Conservation (phyloP, 495 filamentous ascomycete genomes). For the Xeromyces bisporus region DNA sequence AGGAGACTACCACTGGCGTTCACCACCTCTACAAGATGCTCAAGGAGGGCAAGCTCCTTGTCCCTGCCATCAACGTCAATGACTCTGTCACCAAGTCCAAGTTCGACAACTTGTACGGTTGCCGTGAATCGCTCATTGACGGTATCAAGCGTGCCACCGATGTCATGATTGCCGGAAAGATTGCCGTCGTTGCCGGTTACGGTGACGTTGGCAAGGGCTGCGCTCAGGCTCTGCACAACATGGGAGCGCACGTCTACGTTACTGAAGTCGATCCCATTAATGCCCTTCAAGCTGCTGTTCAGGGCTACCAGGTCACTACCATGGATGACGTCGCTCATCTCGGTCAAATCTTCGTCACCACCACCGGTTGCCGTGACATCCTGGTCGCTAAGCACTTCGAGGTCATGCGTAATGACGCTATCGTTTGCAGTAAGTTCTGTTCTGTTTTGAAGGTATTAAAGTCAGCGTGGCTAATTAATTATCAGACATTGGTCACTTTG, state of each 20-base stretch:
- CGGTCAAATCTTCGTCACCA: conserved; percentile 98
- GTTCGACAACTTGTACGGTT: conserved; percentile 99
- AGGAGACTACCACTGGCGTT: conserved; percentile 99
- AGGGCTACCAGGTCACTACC: conserved; percentile 88
- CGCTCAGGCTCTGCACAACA: conserved; percentile 81
- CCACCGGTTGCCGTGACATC: conserved; percentile 97
- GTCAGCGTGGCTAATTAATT: not conserved
- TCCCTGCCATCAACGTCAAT: conserved; percentile 98
- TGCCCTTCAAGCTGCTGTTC: conserved; percentile 94
- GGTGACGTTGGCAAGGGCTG: conserved; percentile 99
- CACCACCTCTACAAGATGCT: conserved; percentile 98
- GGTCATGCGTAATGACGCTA: conserved; percentile 94
- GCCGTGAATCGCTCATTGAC: conserved; percentile 95
- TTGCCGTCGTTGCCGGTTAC: conserved; percentile 91
- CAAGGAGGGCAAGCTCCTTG: conserved; percentile 77
- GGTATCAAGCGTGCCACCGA: conserved; percentile 99
- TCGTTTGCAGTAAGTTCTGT: conserved; percentile 77
- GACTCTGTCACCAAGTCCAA: conserved; percentile 99
- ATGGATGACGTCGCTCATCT: conserved; percentile 85
- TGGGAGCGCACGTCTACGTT: conserved; percentile 93
- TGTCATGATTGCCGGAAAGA: conserved; percentile 99
- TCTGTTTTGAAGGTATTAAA: not conserved
- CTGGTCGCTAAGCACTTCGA: conserved; percentile 85
- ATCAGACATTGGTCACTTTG: conserved; percentile 95
- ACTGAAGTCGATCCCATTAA: conserved; percentile 99